Percentiles rank a stretch among this genome's conserved stretches.
Conservation (phyloP, 2,329 filamentous ascomycete genomes). For the Didymella exigua region DNA sequence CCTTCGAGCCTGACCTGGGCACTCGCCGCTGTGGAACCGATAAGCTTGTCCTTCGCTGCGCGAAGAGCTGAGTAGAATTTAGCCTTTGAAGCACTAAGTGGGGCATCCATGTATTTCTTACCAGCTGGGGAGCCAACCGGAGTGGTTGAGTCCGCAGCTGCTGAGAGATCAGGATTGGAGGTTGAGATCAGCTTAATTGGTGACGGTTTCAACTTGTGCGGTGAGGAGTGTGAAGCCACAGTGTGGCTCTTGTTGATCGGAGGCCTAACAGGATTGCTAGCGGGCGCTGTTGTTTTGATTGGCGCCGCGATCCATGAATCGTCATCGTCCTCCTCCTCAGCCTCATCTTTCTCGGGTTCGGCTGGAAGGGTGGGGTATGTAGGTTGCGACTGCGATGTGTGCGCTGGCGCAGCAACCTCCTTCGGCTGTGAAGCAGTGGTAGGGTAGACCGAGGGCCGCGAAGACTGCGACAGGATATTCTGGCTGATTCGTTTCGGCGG, state of each 20-base stretch:
- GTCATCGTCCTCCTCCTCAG: slow-evolving; percentile 45
- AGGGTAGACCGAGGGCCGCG: slow-evolving; percentile 11
- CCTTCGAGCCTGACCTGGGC: slow-evolving; percentile 64
- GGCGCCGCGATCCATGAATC: slow-evolving; percentile 67
- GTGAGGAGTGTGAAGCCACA: slow-evolving; percentile 52
- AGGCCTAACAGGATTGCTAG: slow-evolving; percentile 49
- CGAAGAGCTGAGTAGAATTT: slow-evolving; percentile 91
- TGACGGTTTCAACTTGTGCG: slow-evolving; percentile 53
- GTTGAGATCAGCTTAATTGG: slow-evolving; percentile 49
- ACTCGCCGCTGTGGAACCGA: slow-evolving; percentile 69
- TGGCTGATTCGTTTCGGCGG: slow-evolving; percentile 45
- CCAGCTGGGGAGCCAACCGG: slow-evolving; percentile 60
- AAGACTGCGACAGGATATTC: slow-evolving; percentile 39
- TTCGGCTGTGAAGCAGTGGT: slow-evolving; percentile 25
- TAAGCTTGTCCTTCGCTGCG: slow-evolving; percentile 83
- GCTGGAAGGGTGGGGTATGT: slow-evolving; percentile 51
- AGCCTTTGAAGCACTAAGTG: slow-evolving; percentile 88
- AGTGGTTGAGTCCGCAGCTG: slow-evolving; percentile 57
- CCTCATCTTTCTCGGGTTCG: slow-evolving; percentile 8
- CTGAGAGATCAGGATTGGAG: slow-evolving; percentile 52
- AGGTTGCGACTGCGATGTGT: slow-evolving; percentile 40
- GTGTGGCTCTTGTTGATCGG: slow-evolving; percentile 65
- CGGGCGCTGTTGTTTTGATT: slow-evolving; percentile 47
- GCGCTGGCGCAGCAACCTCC: slow-evolving; percentile 38
- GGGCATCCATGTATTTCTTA: slow-evolving; percentile 70